Evolutionary conservation across 192 early-diverging fungal species (phyloP).

Genomic region (Lunasporangiospora selenospora): DNA sequence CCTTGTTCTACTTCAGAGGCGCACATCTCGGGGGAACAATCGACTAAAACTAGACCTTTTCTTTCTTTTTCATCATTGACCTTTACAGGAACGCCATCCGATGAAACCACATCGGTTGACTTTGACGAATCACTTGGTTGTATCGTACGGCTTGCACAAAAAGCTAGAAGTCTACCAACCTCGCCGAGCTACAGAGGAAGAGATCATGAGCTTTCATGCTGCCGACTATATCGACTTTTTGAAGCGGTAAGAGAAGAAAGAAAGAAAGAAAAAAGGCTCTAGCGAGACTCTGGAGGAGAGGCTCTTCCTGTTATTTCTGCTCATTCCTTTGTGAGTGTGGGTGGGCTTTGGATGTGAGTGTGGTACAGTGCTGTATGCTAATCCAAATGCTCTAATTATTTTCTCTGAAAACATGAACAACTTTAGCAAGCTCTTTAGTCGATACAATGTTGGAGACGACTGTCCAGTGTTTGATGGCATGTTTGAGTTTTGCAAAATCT

Average conservation of each 20-base stretch:
- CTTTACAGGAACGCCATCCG: constrained; percentile 66
- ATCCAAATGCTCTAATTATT: not conserved
- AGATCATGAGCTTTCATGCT: constrained; percentile 94
- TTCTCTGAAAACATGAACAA: constrained; percentile 64
- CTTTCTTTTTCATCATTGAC: not conserved
- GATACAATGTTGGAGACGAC: constrained; percentile 96
- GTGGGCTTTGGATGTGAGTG: not conserved
- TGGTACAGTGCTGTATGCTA: not conserved
- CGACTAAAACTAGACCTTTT: not conserved
- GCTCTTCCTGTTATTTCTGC: not conserved
- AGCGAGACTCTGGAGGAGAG: not conserved
- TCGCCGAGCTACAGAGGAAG: constrained; percentile 82
- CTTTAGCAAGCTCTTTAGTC: constrained; percentile 61
- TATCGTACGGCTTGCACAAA: constrained; percentile 92
- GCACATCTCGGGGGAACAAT: not conserved
- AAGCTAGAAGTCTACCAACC: constrained; percentile 91
- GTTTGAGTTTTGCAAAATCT: constrained; percentile 93
- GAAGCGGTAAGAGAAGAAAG: constrained; percentile 75
- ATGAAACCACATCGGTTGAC: constrained; percentile 95
- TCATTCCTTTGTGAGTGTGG: not conserved
- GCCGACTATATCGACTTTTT: constrained; percentile 98
- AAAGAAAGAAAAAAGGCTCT: too few species aligned
- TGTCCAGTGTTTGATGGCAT: constrained; percentile 98
- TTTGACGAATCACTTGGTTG: constrained; percentile 92
- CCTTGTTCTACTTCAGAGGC: too few species aligned